Percentiles rank a stretch among this genome's conserved stretches.
These are phyloP conservation scores for Viridothelium virens DNA, from an alignment of 495 filamentous ascomycete species.

Conservation along the genomic window DNA sequence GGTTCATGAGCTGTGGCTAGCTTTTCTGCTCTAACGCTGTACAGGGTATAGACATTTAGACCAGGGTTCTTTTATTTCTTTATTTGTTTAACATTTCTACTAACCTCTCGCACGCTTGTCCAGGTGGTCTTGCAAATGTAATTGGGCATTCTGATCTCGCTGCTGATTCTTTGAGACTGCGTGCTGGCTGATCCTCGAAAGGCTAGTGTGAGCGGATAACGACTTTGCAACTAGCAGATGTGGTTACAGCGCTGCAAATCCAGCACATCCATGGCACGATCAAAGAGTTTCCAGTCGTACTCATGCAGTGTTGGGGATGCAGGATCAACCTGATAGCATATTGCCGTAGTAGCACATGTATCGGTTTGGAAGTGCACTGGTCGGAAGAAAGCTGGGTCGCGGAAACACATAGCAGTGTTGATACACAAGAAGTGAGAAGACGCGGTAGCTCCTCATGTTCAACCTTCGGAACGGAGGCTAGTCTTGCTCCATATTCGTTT, in stretches of 20 bases:
- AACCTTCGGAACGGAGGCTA: too few species aligned
- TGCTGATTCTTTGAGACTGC: too few species aligned
- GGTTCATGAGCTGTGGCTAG: not conserved
- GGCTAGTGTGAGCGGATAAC: not conserved
- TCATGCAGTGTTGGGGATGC: not conserved
- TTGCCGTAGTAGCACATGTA: too few species aligned
- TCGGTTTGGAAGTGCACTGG: not conserved
- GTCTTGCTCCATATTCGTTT: too few species aligned
- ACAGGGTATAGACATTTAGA: too few species aligned
- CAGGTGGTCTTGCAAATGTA: too few species aligned
- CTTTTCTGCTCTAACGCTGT: not conserved
- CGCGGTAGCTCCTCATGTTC: not conserved
- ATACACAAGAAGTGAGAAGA: not conserved
- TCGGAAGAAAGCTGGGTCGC: not conserved
- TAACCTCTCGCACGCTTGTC: too few species aligned
- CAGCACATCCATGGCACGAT: constrained; percentile 2
- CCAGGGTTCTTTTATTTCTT: too few species aligned
- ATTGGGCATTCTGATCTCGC: too few species aligned
- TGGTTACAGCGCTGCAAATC: not conserved
- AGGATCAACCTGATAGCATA: not conserved
- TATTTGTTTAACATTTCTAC: too few species aligned
- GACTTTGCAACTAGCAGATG: not conserved
- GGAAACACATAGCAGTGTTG: not conserved
- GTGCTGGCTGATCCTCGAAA: too few species aligned
- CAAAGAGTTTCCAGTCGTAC: not conserved